Evolutionary conservation across 768 basidiomycete species (phyloP).

Genomic region (Xanthoconium stramineum): DNA sequence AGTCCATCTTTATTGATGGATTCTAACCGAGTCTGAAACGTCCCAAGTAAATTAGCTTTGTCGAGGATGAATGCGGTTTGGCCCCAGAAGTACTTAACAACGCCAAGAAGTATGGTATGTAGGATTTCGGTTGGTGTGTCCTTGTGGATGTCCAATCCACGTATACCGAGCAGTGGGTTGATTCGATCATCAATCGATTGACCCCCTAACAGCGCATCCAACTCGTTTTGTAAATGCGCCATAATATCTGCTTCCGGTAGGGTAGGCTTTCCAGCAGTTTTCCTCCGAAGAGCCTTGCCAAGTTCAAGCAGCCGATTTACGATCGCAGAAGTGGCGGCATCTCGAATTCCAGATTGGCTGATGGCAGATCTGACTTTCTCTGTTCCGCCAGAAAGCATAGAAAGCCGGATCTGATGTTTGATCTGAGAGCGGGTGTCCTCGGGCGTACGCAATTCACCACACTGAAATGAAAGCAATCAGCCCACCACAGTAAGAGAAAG

Average conservation of each 20-base stretch:
- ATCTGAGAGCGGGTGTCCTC: background rate
- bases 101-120: conserved; percentile 8
- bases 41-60: conserved; percentile 12
- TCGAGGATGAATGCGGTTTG: conserved; percentile 22
- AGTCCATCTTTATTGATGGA: conserved; percentile 27
- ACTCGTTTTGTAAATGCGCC: background rate
- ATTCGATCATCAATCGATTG: conserved; percentile 4
- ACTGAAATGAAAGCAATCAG: background rate
- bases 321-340: conserved; percentile 29
- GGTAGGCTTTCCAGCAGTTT: background rate
- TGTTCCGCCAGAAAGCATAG: conserved; percentile 1
- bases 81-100: conserved; percentile 35
- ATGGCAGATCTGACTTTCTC: conserved; percentile 16
- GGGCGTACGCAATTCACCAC: conserved; percentile 5
- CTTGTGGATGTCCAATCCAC: conserved; percentile 4
- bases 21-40: conserved; percentile 24
- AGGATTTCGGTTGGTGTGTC: conserved; percentile 33
- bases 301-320: conserved; percentile 31
- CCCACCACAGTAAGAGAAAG: background rate
- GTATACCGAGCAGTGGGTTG: conserved; percentile 13
- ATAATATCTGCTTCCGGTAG: conserved; percentile 2
- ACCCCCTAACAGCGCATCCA: conserved; percentile 2
- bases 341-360: conserved; percentile 36
- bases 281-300: conserved; percentile 19
- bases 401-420: conserved; percentile 6